Evolutionary conservation across 345 rosid genomes (phyloP).

Genomic region (Euclidium syriacum): DNA sequence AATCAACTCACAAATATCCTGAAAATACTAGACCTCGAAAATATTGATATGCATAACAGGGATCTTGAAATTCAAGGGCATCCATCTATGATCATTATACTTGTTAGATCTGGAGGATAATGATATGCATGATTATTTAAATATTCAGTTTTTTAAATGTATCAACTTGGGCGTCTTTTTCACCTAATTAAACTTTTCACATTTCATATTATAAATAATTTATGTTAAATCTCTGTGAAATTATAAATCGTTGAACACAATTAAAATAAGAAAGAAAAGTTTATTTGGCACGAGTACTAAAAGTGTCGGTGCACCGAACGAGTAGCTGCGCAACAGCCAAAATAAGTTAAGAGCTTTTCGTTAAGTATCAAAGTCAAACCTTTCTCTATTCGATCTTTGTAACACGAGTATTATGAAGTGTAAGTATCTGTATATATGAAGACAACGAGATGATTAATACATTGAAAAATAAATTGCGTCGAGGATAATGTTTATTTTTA

Average conservation of each 20-base stretch:
- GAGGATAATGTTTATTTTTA: no score
- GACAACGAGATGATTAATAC: neutral
- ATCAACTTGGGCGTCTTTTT: neutral
- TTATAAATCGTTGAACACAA: neutral
- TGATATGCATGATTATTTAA: neutral
- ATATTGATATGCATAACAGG: no score
- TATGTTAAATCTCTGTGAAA: neutral
- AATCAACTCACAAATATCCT: no score
- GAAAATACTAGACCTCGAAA: no score
- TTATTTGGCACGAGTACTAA: conserved; percentile 11
- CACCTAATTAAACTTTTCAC: neutral
- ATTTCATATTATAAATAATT: neutral
- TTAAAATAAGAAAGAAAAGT: neutral
- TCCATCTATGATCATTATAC: no score
- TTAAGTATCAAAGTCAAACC: neutral
- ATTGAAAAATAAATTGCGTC: no score
- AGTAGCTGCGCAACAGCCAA: conserved; percentile 20
- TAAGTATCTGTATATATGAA: neutral
- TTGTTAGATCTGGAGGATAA: no score
- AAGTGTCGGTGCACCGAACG: conserved; percentile 26
- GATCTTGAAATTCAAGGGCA: no score
- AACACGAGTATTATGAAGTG: neutral
- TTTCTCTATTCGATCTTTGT: neutral
- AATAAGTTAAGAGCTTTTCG: neutral
- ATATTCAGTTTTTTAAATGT: neutral